Base-by-base conservation (phyloP, 176 grass and related monocot species). In the Oryza glumipatula region DNA sequence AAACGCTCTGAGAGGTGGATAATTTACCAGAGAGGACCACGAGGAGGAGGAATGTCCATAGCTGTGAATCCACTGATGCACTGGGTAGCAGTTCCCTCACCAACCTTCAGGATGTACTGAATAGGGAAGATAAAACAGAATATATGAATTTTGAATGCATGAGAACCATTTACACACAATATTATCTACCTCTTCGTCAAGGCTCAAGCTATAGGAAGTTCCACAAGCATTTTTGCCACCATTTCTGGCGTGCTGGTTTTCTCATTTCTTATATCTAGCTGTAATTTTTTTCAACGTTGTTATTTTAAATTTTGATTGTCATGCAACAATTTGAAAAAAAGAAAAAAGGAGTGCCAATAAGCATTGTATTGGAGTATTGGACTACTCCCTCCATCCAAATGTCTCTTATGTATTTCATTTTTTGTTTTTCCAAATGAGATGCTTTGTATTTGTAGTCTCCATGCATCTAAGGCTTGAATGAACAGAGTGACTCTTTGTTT, bases 61-160 rank as follows among this genome's bases (percentile, higher is more conserved):
- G 95, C 91, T 61, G 93, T 90, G 77, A 98, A 93, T 72, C 91
- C 95, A 33, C 93, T 98, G 48, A 98, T 95, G 85, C 95, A 98
- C 76, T 93, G 91, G 35, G 77, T 72, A 41, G 75, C 52, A 74
- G 68, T 14, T 16, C 91, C 93, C 33, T 92, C 87, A 5, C 91
- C 87, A 19, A 93, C 83, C 86, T 93, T 91, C 45, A 96, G 72
- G 41, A 96, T 88, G 19, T 96, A 96, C 94, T 93, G 87, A n/a
- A 82, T 7, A 77, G 21, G 61, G 15, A 32, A 52, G 82, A 85
- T 10, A 10, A 67, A 56, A 58, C 26, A 69, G 19, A 80, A 68
- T 19, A 74, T 72, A 66, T 17, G 33, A 65, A 26, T 47, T 17
- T 13, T 39, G 14, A 38, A 54, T 77, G 54, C 11, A 49, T 21